These are phyloP conservation scores for Phoenix roebelenii DNA, from an alignment of 176 grass and related monocot species.

Conservation along the genomic window DNA sequence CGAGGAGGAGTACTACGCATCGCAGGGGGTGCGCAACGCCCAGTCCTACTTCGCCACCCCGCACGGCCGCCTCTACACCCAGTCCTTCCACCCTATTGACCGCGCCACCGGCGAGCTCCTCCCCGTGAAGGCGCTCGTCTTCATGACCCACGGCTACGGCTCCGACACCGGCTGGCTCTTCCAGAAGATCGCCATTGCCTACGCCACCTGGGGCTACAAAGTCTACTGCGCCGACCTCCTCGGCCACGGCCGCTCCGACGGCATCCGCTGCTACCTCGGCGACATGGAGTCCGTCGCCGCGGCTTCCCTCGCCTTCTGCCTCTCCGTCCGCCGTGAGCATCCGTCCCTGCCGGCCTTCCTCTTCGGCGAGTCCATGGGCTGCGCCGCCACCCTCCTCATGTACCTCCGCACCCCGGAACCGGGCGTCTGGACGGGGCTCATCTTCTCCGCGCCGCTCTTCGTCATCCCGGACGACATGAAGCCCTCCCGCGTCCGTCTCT, in stretches of 20 bases:
- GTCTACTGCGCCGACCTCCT: slow-evolving; percentile 66
- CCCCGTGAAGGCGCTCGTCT: slow-evolving; percentile 41
- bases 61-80: slow-evolving; percentile 52
- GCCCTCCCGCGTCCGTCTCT: slow-evolving; percentile 39
- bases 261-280: slow-evolving; percentile 61
- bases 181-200: slow-evolving; percentile 49
- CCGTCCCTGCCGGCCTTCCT: slow-evolving; percentile 46
- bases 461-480: slow-evolving; percentile 55
- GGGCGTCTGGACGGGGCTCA: slow-evolving; percentile 40
- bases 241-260: slow-evolving; percentile 61
- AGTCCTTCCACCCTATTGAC: slow-evolving; percentile 58
- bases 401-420: slow-evolving; percentile 46
- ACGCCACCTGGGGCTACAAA: slow-evolving; percentile 48
- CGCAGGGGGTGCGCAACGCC: slow-evolving; percentile 44
- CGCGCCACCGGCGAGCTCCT: slow-evolving; percentile 10
- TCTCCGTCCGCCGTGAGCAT: slow-evolving; percentile 34
- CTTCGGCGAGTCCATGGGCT: slow-evolving; percentile 71
- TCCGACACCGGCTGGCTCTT: slow-evolving; percentile 69
- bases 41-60: slow-evolving; percentile 45
- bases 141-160: slow-evolving; percentile 56
- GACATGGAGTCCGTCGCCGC: slow-evolving; percentile 47
- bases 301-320: slow-evolving; percentile 52
- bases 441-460: slow-evolving; percentile 56
- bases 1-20: slow-evolving; percentile 46
- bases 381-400: slow-evolving; percentile 44